These are phyloP conservation scores for Macrotyloma uniflorum DNA, from an alignment of 306 rosid species.

Conservation along the genomic window DNA sequence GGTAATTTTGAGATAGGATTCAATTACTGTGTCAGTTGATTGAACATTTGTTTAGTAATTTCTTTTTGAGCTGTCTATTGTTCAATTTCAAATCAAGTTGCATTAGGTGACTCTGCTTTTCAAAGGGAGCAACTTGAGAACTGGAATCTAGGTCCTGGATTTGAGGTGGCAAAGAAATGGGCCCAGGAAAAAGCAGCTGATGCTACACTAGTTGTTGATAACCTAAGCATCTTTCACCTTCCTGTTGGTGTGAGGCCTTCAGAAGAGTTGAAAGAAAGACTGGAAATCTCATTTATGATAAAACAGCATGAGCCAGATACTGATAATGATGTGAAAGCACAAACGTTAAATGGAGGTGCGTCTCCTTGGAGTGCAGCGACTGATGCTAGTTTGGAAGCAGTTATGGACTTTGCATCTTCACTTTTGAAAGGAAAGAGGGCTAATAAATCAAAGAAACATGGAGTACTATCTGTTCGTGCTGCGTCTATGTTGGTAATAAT, in stretches of 20 bases:
- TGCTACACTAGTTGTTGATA: slow-evolving; percentile 53
- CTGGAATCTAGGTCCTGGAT: slow-evolving; percentile 82
- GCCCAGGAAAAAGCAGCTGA: slow-evolving; percentile 73
- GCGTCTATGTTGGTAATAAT: slow-evolving; percentile 91
- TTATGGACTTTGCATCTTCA: slow-evolving; percentile 68
- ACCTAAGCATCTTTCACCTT: slow-evolving; percentile 66
- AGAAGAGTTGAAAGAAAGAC: slow-evolving; percentile 60
- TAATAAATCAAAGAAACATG: slow-evolving; percentile 64
- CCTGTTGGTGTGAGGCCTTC: slow-evolving; percentile 93
- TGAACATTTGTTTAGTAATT: slow-evolving; percentile 3
- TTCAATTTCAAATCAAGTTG: slow-evolving; percentile 26
- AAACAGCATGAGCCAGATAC: slow-evolving; percentile 47
- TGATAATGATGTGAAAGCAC: slow-evolving; percentile 47
- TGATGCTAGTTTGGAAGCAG: slow-evolving; percentile 67
- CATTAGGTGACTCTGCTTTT: slow-evolving; percentile 53
- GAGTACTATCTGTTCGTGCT: slow-evolving; percentile 84
- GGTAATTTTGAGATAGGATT: slow-evolving; percentile 33
- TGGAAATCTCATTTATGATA: slow-evolving; percentile 42
- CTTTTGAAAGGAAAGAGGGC: slow-evolving; percentile 62
- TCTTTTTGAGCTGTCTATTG: slow-evolving; percentile 27
- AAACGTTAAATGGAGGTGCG: slow-evolving; percentile 35
- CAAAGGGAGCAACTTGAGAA: slow-evolving; percentile 75
- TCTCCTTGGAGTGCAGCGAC: slow-evolving; percentile 59
- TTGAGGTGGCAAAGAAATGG: slow-evolving; percentile 85
- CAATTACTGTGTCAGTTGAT: background rate